Base-by-base conservation (phyloP, 129 eudicot genomes). In the Silybum marianum region DNA sequence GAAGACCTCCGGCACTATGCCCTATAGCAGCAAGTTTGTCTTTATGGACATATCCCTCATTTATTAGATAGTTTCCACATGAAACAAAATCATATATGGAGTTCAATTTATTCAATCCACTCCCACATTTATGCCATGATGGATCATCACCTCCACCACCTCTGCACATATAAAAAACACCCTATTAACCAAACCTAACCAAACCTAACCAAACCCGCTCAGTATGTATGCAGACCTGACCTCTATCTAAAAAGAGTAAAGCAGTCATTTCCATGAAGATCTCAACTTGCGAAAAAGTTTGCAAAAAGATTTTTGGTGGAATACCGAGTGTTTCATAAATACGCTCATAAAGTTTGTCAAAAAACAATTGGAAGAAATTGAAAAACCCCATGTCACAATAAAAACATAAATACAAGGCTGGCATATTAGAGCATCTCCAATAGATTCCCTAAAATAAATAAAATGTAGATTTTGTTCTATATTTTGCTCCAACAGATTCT, bases 71-170 rank as follows among this genome's bases (percentile, higher is more conserved):
- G 9, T 95, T 74, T 26, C 90, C 95, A 78, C 97, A 95, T 71
- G 97, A 84, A 69, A 92, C 84, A 71, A 95, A 92, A 88, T 95
- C 99, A 74, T 83, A 74, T 46, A 95, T 81, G 72, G 99, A 95
- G 76, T 92, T 92, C 36, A 88, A 75, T 82, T 95, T 92, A 76
- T 87, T 40, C 68, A 82, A 22, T 72, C 98, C 98, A 71, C 92
- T 85, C 16, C 99, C 98, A 28, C 58, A 75, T 69, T 80, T 83
- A 87, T 92, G 99, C 98, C 99, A 95, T 21, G 92, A 88, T 46
- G 91, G 89, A 87, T 90, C 91, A 19, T 51, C 84, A 81, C 95
- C 95, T 19, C 87, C 93, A 67, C 98, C 99, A 46, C 99, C 99
- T 86, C 99, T 92, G 88, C 60, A 65, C 89, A 78, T 18, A 69